These are phyloP conservation scores for Chalciporus piperatoides DNA, from an alignment of 1,284 basidiomycete genomes.

Conservation along the genomic window DNA sequence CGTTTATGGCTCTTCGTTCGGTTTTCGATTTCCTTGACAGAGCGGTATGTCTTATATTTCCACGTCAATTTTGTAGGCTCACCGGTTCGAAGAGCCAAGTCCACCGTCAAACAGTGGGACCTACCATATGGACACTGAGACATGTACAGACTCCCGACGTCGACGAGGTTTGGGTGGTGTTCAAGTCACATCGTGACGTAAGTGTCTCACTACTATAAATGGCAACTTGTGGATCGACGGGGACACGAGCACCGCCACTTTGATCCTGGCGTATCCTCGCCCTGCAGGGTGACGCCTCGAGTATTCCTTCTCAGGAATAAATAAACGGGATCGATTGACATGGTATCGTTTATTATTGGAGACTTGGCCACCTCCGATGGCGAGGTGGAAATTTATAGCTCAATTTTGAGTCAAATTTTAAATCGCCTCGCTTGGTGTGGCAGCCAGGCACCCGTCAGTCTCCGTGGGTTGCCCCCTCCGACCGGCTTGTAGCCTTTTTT, in stretches of 20 bases:
- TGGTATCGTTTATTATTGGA: no score
- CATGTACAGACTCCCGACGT: conserved; percentile 27
- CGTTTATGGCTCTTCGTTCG: conserved; percentile 36
- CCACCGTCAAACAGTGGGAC: conserved; percentile 1
- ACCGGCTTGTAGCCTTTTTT: conserved; percentile 1
- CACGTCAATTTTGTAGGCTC: conserved; percentile 4
- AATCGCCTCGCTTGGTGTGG: conserved; percentile 9
- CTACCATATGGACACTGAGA: conserved; percentile 46
- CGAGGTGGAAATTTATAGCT: not conserved
- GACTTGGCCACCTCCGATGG: no score
- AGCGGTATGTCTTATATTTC: conserved; percentile 16
- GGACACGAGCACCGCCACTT: conserved; percentile 9
- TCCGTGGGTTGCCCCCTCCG: not conserved
- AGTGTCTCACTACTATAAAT: conserved; percentile 24
- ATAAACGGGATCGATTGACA: no score
- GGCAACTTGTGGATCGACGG: conserved; percentile 6
- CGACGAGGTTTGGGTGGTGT: conserved; percentile 52
- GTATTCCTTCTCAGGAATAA: no score
- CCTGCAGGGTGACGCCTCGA: not conserved
- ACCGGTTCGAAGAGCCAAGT: conserved; percentile 11
- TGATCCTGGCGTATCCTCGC: conserved; percentile 3
- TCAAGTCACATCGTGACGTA: conserved; percentile 58
- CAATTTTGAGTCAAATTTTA: conserved; percentile 4
- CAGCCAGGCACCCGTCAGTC: conserved; percentile 20
- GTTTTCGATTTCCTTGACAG: conserved; percentile 23